Evolutionary conservation across 441 rosid genomes (phyloP).

Genomic region (Populus hybrid): DNA sequence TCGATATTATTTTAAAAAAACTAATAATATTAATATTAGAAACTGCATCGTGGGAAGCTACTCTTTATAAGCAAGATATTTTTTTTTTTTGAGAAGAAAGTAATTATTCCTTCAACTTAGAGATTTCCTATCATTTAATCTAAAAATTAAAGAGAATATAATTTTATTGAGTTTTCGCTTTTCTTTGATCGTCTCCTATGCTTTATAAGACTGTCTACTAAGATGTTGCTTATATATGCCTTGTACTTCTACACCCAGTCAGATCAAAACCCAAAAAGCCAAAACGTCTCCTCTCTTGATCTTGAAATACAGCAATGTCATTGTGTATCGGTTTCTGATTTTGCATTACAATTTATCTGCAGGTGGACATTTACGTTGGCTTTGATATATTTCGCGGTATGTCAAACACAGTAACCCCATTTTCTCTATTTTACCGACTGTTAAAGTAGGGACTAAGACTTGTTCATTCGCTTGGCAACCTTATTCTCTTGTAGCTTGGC

Average conservation of each 20-base stretch:
- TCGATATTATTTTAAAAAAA: too few species aligned
- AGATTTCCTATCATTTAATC: not conserved
- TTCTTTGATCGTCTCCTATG: conserved; percentile 25
- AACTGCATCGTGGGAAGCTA: not conserved
- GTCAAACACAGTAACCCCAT: conserved; percentile 14
- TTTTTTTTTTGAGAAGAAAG: not conserved
- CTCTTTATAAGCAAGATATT: not conserved
- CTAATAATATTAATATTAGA: not conserved
- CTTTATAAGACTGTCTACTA: conserved; percentile 15
- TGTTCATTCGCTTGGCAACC: not conserved
- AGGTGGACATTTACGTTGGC: conserved; percentile 86
- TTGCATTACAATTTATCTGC: conserved; percentile 17
- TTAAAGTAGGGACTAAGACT: not conserved
- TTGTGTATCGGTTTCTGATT: not conserved
- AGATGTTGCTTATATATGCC: conserved; percentile 30
- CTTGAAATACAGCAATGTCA: not conserved
- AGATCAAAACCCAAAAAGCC: conserved; percentile 4
- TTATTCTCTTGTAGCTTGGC: conserved; percentile 47
- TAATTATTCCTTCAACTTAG: not conserved
- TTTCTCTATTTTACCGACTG: not conserved
- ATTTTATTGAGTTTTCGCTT: conserved; percentile 31
- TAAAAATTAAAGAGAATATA: not conserved
- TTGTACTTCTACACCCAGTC: conserved; percentile 46
- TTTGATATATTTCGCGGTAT: conserved; percentile 75
- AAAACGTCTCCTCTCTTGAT: not conserved